Conservation (phyloP, 495 filamentous ascomycete genomes). For the Aspergillus baeticus region DNA sequence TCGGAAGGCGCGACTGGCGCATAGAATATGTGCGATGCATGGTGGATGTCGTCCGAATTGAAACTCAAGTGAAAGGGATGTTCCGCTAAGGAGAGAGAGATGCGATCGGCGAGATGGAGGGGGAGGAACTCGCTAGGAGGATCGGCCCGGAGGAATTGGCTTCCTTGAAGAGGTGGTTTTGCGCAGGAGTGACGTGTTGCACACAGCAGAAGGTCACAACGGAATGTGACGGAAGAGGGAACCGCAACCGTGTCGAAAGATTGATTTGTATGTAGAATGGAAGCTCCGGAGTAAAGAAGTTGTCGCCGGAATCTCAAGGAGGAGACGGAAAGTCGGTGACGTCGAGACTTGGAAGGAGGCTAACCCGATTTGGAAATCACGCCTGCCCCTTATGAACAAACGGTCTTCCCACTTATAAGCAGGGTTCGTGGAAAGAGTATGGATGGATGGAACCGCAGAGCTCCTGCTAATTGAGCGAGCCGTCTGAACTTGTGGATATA, state of each 20-base stretch:
- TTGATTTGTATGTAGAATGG: not conserved
- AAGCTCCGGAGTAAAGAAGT: slow-evolving; percentile 10
- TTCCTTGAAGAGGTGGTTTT: slow-evolving; percentile 24
- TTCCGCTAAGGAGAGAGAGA: slow-evolving; percentile 12
- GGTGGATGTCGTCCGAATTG: slow-evolving; percentile 10
- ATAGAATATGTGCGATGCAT: slow-evolving; percentile 99
- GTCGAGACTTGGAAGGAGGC: slow-evolving; percentile 31
- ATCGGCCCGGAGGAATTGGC: slow-evolving; percentile 12
- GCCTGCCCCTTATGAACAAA: slow-evolving; percentile 6
- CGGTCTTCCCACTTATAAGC: too few species aligned
- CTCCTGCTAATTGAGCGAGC: slow-evolving; percentile 6
- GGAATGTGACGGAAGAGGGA: slow-evolving; percentile 35
- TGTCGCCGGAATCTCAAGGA: not conserved
- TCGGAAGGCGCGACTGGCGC: slow-evolving; percentile 93
- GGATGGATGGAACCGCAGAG: not conserved
- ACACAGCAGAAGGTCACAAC: slow-evolving; percentile 16
- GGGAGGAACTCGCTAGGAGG: slow-evolving; percentile 14
- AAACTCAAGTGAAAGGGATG: not conserved
- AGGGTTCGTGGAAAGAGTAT: too few species aligned
- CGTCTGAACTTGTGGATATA: not conserved
- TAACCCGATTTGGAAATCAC: slow-evolving; percentile 25
- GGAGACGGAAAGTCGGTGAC: slow-evolving; percentile 27
- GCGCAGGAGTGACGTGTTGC: slow-evolving; percentile 44
- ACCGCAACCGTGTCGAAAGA: slow-evolving; percentile 27
- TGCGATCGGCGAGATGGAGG: slow-evolving; percentile 16